These are phyloP conservation scores for Fusarium tricinctum DNA, from an alignment of 2,329 filamentous ascomycete species.

Conservation along the genomic window DNA sequence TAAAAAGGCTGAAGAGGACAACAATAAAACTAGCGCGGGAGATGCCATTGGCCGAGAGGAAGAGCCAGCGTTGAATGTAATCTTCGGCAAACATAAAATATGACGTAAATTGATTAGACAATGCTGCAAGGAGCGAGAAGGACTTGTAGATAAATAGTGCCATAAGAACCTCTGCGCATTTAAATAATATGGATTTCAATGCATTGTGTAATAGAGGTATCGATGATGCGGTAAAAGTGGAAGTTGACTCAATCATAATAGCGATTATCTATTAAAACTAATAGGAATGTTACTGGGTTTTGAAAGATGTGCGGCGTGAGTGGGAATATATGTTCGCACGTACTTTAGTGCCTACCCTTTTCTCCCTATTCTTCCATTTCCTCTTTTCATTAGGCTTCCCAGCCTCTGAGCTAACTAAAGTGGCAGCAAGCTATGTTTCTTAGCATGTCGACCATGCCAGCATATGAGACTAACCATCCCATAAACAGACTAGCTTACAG, in stretches of 20 bases:
- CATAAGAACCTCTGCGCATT: background rate
- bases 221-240: background rate
- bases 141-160: background rate
- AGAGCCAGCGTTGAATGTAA: background rate
- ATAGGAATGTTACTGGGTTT: too few species aligned
- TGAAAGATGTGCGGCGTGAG: too few species aligned
- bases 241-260: background rate
- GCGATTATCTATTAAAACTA: too few species aligned
- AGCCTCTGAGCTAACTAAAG: too few species aligned
- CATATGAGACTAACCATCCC: too few species aligned
- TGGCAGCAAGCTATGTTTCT: too few species aligned
- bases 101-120: background rate
- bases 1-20: background rate
- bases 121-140: background rate
- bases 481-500: too few species aligned
- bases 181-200: conserved; percentile 1
- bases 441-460: too few species aligned
- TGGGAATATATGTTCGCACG: too few species aligned
- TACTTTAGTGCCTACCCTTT: too few species aligned
- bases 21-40: background rate
- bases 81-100: background rate
- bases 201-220: background rate
- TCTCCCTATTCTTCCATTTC: too few species aligned
- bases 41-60: background rate
- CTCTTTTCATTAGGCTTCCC: too few species aligned